Conservation (phyloP, 139 green algal genomes). For the Picochlorum sp. region DNA sequence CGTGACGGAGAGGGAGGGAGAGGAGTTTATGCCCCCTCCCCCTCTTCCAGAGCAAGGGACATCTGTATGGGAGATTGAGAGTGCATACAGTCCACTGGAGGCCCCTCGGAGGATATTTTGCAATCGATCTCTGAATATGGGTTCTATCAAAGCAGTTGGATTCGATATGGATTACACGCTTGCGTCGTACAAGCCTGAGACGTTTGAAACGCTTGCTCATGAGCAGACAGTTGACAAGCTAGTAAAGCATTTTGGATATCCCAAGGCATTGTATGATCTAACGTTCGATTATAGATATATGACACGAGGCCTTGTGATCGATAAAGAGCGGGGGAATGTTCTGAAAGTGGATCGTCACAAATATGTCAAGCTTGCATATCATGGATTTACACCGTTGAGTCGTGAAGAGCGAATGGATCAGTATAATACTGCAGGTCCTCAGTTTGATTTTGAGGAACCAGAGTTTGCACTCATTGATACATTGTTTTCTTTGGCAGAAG, state of each 20-base stretch:
- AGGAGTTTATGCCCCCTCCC: conserved; percentile 21
- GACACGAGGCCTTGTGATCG: conserved; percentile 76
- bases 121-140: conserved; percentile 96
- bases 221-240: conserved; percentile 79
- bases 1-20: not conserved
- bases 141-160: conserved; percentile 68
- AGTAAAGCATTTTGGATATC: conserved; percentile 72
- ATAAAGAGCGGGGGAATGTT: conserved; percentile 82
- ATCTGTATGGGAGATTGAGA: conserved; percentile 26
- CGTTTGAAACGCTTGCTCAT: conserved; percentile 88
- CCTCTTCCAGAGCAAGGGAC: conserved; percentile 18
- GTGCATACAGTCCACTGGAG: conserved; percentile 32
- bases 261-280: conserved; percentile 40
- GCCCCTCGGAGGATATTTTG: conserved; percentile 73
- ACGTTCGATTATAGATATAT: conserved; percentile 90
- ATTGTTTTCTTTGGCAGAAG: conserved; percentile 90
- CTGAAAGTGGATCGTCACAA: conserved; percentile 81
- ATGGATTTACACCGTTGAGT: conserved; percentile 77
- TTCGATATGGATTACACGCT: conserved; percentile 98
- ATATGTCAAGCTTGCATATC: conserved; percentile 96
- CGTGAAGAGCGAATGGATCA: conserved; percentile 50
- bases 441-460: conserved; percentile 62
- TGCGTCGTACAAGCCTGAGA: conserved; percentile 76
- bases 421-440: conserved; percentile 36
- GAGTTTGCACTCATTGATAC: conserved; percentile 89